phyloP scores from a whole-genome alignment of 345 rosid genomes.

The Litchi chinensis region DNA sequence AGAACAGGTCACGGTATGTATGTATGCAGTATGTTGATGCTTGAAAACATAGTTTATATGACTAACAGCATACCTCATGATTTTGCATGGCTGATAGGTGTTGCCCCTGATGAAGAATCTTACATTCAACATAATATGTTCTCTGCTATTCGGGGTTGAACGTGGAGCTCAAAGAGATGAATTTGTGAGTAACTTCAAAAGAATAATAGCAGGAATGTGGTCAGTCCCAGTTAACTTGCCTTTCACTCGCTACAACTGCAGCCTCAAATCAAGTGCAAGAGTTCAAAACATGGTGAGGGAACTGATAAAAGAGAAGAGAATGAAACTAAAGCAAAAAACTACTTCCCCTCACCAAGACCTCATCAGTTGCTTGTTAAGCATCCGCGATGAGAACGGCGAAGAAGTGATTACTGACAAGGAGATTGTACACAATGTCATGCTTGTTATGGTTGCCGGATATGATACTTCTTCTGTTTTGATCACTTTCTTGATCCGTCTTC shows the following conservation, averaged over 20 bases:
- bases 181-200: constrained; percentile 31
- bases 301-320: constrained; percentile 42
- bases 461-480: constrained; percentile 53
- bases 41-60: not conserved
- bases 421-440: constrained; percentile 50
- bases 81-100: constrained; percentile 30
- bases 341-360: constrained; percentile 40
- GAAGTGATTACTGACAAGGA: constrained; percentile 43
- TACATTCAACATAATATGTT: constrained; percentile 56
- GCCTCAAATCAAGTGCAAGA: constrained; percentile 44
- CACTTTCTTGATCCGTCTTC: constrained; percentile 48
- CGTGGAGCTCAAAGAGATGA: constrained; percentile 39
- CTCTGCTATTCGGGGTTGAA: constrained; percentile 47
- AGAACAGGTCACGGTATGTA: constrained; percentile 40
- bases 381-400: constrained; percentile 1
- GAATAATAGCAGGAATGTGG: constrained; percentile 52
- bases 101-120: constrained; percentile 55
- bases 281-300: constrained; percentile 30
- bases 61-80: not conserved
- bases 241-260: constrained; percentile 47
- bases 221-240: constrained; percentile 52
- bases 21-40: not conserved
- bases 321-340: constrained; percentile 27
- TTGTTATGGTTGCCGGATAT: constrained; percentile 62
- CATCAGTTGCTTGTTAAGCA: constrained; percentile 44